These are phyloP conservation scores for Aspergillus sp. DNA, from an alignment of 2,329 filamentous ascomycete genomes.

Conservation along the genomic window DNA sequence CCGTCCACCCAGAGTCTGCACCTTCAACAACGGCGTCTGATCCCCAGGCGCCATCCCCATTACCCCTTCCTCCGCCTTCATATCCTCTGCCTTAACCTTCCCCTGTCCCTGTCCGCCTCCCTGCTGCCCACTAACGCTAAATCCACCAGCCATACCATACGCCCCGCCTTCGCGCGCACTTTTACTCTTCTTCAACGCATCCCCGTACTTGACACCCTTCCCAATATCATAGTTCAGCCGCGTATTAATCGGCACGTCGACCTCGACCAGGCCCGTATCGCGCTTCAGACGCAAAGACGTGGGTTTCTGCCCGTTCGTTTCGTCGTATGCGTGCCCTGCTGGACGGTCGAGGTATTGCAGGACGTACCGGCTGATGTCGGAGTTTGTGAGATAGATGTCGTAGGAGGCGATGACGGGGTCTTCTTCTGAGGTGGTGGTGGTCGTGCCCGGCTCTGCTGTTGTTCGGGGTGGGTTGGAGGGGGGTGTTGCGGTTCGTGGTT, in stretches of 20 bases:
- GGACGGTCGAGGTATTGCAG: constrained; percentile 79
- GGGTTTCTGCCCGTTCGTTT: constrained; percentile 57
- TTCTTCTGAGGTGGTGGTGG: neutral
- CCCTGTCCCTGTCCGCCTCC: neutral
- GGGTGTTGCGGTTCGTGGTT: neutral
- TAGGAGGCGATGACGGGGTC: constrained; percentile 75
- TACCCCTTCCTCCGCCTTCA: constrained; percentile 33
- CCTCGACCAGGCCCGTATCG: constrained; percentile 77
- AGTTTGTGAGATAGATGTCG: constrained; percentile 81
- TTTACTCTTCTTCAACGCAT: constrained; percentile 62
- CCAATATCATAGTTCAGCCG: constrained; percentile 74
- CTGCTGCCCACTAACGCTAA: constrained; percentile 46
- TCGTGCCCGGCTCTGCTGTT: no score
- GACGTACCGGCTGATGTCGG: constrained; percentile 70
- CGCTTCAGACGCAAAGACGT: constrained; percentile 79
- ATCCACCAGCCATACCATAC: constrained; percentile 71
- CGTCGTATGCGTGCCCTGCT: constrained; percentile 62
- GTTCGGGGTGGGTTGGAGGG: neutral
- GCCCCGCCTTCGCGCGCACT: constrained; percentile 61
- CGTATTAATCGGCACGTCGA: constrained; percentile 83
- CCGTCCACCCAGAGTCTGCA: constrained; percentile 83
- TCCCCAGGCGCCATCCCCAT: constrained; percentile 22
- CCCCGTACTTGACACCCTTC: constrained; percentile 81
- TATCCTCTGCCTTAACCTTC: constrained; percentile 16
- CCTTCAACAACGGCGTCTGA: constrained; percentile 61